A percentile compares a stretch with the other conserved stretches of the same genome.
Evolutionary conservation across 768 basidiomycete species (phyloP).

Genomic region (Boletellus sp.): DNA sequence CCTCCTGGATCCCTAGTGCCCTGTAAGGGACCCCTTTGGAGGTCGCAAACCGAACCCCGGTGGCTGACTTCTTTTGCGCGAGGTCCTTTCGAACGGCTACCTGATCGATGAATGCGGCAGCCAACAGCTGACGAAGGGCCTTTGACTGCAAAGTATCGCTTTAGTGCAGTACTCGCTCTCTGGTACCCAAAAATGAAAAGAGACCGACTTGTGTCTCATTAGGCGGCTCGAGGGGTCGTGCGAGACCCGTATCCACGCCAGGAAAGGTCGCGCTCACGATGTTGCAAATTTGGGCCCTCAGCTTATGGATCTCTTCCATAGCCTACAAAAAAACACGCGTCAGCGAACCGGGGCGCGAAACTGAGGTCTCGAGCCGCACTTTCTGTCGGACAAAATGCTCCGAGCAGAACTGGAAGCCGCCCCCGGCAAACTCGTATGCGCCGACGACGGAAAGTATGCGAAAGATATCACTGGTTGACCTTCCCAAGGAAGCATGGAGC

Average conservation of each 20-base stretch:
- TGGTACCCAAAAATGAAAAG: background rate
- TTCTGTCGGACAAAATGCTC: conserved; percentile 90
- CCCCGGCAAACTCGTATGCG: conserved; percentile 90
- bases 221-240: conserved; percentile 70
- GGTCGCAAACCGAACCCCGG: conserved; percentile 68
- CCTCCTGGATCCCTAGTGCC: conserved; percentile 74
- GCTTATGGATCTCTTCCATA: conserved; percentile 98
- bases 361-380: conserved; percentile 40
- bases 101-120: conserved; percentile 92
- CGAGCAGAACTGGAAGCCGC: conserved; percentile 73
- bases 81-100: conserved; percentile 89
- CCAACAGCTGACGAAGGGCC: conserved; percentile 80
- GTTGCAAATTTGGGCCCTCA: conserved; percentile 81
- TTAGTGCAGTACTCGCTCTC: conserved; percentile 1
- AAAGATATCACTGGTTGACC: conserved; percentile 80
- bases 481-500: conserved; percentile 79
- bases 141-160: conserved; percentile 59
- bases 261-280: conserved; percentile 83
- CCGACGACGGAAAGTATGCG: conserved; percentile 90
- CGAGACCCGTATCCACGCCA: conserved; percentile 54
- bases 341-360: background rate
- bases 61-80: conserved; percentile 51
- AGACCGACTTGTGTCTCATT: conserved; percentile 64
- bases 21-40: conserved; percentile 80
- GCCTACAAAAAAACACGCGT: conserved; percentile 47